phyloP scores from a whole-genome alignment of 2,329 filamentous ascomycete species.

The Arthrobotrys entomopaga region DNA sequence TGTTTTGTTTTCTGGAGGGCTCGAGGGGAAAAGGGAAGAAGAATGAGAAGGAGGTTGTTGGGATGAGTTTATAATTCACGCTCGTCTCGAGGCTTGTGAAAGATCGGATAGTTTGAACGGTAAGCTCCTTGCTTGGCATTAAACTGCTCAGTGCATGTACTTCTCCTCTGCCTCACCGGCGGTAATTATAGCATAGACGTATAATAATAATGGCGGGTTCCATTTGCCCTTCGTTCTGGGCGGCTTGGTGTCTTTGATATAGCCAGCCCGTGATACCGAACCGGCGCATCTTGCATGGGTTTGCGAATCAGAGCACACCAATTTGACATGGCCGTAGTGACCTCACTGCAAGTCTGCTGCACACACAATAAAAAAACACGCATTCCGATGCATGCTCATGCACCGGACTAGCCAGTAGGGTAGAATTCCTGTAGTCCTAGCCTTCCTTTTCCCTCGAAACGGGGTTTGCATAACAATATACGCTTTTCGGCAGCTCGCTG shows the following conservation, averaged over 20 bases:
- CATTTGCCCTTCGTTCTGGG: too few species aligned
- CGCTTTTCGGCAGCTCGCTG: slow-evolving; percentile 33
- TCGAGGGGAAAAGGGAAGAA: not conserved
- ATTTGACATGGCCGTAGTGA: slow-evolving; percentile 25
- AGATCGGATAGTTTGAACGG: slow-evolving; percentile 43
- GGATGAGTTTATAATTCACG: slow-evolving; percentile 39
- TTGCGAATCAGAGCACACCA: slow-evolving; percentile 44
- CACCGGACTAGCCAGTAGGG: slow-evolving; percentile 42
- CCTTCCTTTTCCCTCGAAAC: slow-evolving; percentile 14
- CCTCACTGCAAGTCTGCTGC: not conserved
- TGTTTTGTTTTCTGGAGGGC: slow-evolving; percentile 1
- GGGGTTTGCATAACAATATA: slow-evolving; percentile 36
- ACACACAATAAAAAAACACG: slow-evolving; percentile 40
- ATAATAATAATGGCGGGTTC: not conserved
- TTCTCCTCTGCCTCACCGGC: not conserved
- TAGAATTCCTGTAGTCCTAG: slow-evolving; percentile 17
- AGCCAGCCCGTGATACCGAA: slow-evolving; percentile 53
- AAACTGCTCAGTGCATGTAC: slow-evolving; percentile 5
- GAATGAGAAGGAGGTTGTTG: slow-evolving; percentile 43
- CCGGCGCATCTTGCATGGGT: slow-evolving; percentile 10
- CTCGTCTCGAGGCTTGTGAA: slow-evolving; percentile 38
- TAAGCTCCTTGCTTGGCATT: slow-evolving; percentile 23
- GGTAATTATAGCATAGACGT: not conserved
- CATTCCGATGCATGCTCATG: slow-evolving; percentile 29
- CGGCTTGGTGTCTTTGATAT: not conserved